Evolutionary conservation across 768 basidiomycete species (phyloP).

Genomic region (Russula dissimulans): DNA sequence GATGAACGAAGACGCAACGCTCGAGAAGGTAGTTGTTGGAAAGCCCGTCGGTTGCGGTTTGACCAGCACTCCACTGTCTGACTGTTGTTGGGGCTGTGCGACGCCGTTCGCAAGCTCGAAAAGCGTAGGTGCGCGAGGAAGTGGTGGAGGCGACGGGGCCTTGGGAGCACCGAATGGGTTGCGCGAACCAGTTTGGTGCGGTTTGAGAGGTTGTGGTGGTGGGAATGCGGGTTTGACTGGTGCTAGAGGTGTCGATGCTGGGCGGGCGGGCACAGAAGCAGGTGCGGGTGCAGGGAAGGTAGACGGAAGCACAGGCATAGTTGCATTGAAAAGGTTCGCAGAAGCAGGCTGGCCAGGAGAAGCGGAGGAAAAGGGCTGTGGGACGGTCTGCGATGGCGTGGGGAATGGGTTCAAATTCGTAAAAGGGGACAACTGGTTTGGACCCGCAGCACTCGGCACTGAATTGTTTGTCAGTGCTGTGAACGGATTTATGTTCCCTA

Average conservation of each 20-base stretch:
- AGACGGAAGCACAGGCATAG: conserved; percentile 18
- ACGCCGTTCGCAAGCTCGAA: conserved; percentile 62
- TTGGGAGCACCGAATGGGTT: conserved; percentile 88
- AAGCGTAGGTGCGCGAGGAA: conserved; percentile 72
- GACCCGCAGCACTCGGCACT: neutral
- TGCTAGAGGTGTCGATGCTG: conserved; percentile 65
- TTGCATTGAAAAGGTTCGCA: neutral
- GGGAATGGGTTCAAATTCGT: conserved; percentile 5
- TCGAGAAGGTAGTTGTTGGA: conserved; percentile 38
- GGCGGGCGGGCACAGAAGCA: conserved; percentile 41
- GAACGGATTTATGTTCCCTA: conserved; percentile 6
- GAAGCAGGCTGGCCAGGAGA: neutral
- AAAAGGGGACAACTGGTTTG: neutral
- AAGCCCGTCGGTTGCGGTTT: conserved; percentile 16
- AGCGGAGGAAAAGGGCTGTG: conserved; percentile 10
- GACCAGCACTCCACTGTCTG: conserved; percentile 13
- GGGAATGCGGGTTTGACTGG: conserved; percentile 33
- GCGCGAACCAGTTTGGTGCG: conserved; percentile 88
- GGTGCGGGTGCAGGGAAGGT: conserved; percentile 4
- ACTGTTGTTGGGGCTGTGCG: conserved; percentile 11
- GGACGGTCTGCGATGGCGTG: neutral
- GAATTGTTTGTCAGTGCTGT: neutral
- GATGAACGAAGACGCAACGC: conserved; percentile 67
- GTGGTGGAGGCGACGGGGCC: conserved; percentile 43
- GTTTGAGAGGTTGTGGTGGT: conserved; percentile 54